A percentile compares a stretch with the other conserved stretches of the same genome.
phyloP scores from a whole-genome alignment of 345 rosid species.

The Dipteronia sinensis region DNA sequence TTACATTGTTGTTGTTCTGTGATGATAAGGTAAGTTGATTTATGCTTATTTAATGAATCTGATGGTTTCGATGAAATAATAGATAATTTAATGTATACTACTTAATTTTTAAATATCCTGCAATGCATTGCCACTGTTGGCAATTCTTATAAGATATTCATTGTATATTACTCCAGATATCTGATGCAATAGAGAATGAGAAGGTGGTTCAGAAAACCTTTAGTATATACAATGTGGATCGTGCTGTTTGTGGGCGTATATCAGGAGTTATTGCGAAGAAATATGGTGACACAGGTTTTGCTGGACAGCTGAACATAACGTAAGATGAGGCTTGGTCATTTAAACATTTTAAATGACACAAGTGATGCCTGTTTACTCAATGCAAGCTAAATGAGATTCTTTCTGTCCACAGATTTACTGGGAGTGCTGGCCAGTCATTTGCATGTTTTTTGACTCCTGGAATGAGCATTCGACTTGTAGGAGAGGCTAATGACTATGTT shows the following conservation, averaged over 20 bases:
- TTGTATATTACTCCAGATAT: conserved; percentile 46
- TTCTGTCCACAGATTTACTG: conserved; percentile 60
- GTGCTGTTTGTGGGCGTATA: conserved; percentile 93
- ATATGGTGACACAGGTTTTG: conserved; percentile 97
- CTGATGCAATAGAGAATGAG: conserved; percentile 81
- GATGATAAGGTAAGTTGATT: background rate
- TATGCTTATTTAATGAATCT: background rate
- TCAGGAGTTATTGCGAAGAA: conserved; percentile 92
- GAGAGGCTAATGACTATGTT: conserved; percentile 98
- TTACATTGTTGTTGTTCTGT: too few relatives aligned
- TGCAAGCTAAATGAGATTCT: conserved; percentile 28
- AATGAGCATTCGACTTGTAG: conserved; percentile 84
- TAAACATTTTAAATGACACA: background rate
- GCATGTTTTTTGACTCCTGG: conserved; percentile 97
- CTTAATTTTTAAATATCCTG: background rate
- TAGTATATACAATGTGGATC: conserved; percentile 87
- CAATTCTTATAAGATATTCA: background rate
- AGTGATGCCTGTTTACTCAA: background rate
- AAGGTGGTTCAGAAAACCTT: conserved; percentile 72
- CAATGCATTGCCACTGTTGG: conserved; percentile 6
- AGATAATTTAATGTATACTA: conserved; percentile 5
- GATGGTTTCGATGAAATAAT: background rate
- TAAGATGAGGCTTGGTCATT: conserved; percentile 39
- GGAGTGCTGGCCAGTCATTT: conserved; percentile 99
- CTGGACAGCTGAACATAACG: conserved; percentile 96